Percentiles rank a stretch among this genome's conserved stretches.
Conservation (phyloP, 805 yeast genomes). For the Candida stauntonica region DNA sequence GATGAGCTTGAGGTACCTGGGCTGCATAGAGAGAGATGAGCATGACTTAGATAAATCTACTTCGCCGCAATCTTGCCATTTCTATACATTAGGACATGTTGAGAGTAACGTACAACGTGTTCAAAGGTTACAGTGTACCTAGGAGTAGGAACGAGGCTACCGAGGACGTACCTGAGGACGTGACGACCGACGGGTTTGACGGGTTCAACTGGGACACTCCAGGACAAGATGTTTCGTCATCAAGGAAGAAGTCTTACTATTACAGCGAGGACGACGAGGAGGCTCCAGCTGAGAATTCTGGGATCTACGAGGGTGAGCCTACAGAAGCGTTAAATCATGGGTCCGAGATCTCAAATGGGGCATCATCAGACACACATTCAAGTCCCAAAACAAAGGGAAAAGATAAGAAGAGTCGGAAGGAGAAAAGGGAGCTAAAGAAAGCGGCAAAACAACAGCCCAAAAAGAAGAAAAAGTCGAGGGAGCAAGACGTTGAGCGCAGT, state of each 20-base stretch:
- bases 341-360: too few species aligned
- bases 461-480: slow-evolving; percentile 7
- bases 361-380: not conserved
- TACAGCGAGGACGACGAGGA: slow-evolving; percentile 1
- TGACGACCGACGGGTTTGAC: slow-evolving; percentile 38
- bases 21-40: too few species aligned
- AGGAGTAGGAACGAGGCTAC: slow-evolving; percentile 5
- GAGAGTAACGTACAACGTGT: slow-evolving; percentile 17
- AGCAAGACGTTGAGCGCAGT: slow-evolving; percentile 13
- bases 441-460: slow-evolving; percentile 12
- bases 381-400: slow-evolving; percentile 1
- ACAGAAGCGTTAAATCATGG: slow-evolving; percentile 11
- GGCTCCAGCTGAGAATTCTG: slow-evolving; percentile 1
- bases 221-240: not conserved
- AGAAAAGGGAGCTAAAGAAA: slow-evolving; percentile 11
- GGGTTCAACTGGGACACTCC: slow-evolving; percentile 33
- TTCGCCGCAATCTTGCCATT: too few species aligned
- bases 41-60: too few species aligned
- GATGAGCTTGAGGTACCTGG: too few species aligned
- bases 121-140: slow-evolving; percentile 24
- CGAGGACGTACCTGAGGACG: not conserved
- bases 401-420: slow-evolving; percentile 5
- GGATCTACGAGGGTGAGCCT: slow-evolving; percentile 9
- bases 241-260: not conserved
- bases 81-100: slow-evolving; percentile 7